Base-by-base conservation (phyloP, 2,329 filamentous ascomycete species). In the Trichoderma citrinoviride region DNA sequence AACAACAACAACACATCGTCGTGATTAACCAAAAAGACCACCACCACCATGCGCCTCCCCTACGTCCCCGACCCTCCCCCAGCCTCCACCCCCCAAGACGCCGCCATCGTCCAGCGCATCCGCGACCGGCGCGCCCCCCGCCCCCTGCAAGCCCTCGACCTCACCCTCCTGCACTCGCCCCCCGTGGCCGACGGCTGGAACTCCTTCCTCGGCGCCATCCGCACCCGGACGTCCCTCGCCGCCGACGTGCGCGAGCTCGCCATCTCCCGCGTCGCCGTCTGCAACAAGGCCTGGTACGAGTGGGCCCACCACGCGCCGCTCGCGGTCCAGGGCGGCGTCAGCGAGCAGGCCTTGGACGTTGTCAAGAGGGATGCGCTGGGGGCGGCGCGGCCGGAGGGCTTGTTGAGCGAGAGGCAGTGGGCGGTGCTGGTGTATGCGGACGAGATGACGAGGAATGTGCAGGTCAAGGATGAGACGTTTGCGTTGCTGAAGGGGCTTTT, bases 221-320 rank as follows among this genome's bases (percentile, higher is more conserved):
- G 87, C 68, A 86, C 84, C 47, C 77, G 78, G 68, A 84, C 85
- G 25, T 73, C 72, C 4, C 71, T 89, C 6, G 62, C 77, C 4
- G 82, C 80, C 55, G 82, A 85, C 70, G 73, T 92, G 61, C 87
- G 90, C 69, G 92, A 96, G 80, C 81, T 93, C 19, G 89, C 90
- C 69, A 93, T 96, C 70, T 92, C 87, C 72, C 85, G 92, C 55
- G 90, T 96, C 15, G 92, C 92, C 14, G 87, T 90, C 17, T 84
- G 92, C 71, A 96, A 96, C 77, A 77, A 83, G 19, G 92, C 92
- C 1, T 92, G 90, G 87, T 96, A 93, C 76, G 92, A 96, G 76
- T 96, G 91, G 92, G 84, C 80, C 41, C 86, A 91, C 62, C 92
- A 96, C 74, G 88, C 87, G 17, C 91, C 91, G 1, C 81, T 94